Percentiles rank a stretch among this genome's conserved stretches.
These are phyloP conservation scores for Aspergillus pseudonomiae DNA, from an alignment of 2,329 filamentous ascomycete species.

Conservation along the genomic window DNA sequence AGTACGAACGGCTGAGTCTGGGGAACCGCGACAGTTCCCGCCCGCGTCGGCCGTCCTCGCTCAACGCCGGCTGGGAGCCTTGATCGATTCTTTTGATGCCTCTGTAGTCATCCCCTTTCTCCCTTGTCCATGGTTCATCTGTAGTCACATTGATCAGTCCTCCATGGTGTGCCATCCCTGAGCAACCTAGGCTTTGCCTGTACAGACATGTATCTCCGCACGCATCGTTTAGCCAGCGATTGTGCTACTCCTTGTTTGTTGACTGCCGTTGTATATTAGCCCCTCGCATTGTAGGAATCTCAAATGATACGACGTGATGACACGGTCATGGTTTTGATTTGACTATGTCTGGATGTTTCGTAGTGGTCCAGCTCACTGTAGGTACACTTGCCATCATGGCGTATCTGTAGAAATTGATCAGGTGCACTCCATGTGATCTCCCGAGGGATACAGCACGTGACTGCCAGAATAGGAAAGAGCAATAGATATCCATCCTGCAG, in stretches of 20 bases:
- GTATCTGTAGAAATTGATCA: too few species aligned
- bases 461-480: not conserved
- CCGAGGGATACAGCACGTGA: not conserved
- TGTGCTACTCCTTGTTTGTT: not conserved
- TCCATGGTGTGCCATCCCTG: not conserved
- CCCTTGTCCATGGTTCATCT: not conserved
- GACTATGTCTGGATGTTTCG: too few species aligned
- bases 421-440: not conserved
- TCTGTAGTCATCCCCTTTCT: not conserved
- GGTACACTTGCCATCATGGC: too few species aligned
- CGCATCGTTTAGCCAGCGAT: not conserved
- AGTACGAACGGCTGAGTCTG: slow-evolving; percentile 1
- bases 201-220: not conserved
- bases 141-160: not conserved
- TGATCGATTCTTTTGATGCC: not conserved
- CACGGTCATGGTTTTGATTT: too few species aligned
- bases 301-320: not conserved
- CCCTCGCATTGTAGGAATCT: not conserved
- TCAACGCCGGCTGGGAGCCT: not conserved
- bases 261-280: not conserved
- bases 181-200: not conserved
- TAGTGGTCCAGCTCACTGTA: too few species aligned
- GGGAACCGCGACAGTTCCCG: not conserved
- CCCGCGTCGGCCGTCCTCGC: not conserved
- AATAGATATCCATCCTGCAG: too few species aligned